Conservation (phyloP, 2,329 filamentous ascomycete species). For the Cryoendolithus antarcticus region DNA sequence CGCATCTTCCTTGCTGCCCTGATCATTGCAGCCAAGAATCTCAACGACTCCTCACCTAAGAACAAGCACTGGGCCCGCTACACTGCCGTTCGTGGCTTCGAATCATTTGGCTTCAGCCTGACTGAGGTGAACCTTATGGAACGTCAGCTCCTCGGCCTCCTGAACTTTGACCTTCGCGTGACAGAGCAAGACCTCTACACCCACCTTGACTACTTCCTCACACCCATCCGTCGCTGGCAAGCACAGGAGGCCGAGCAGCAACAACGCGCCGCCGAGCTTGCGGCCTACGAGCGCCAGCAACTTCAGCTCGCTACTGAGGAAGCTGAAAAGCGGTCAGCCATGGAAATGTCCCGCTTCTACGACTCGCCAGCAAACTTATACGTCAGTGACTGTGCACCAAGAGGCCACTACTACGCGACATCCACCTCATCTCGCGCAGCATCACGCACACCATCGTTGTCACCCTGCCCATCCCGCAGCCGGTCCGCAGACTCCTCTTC, state of each 20-base stretch:
- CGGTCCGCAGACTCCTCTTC: constrained; percentile 23
- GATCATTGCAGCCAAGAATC: constrained; percentile 84
- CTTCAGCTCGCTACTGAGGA: constrained; percentile 23
- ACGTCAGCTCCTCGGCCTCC: constrained; percentile 87
- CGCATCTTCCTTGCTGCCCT: constrained; percentile 88
- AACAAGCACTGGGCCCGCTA: constrained; percentile 99
- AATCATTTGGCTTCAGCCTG: constrained; percentile 78
- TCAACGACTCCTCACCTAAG: constrained; percentile 97
- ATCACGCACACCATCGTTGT: constrained; percentile 38
- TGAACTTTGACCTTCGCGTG: constrained; percentile 90
- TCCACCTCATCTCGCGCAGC: constrained; percentile 14
- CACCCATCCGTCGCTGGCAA: constrained; percentile 59
- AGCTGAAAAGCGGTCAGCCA: constrained; percentile 21
- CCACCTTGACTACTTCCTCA: constrained; percentile 79
- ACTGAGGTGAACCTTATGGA: constrained; percentile 99
- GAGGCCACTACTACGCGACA: constrained; percentile 15
- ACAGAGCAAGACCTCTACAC: constrained; percentile 72
- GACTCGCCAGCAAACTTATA: constrained; percentile 22
- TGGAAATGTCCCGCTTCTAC: constrained; percentile 13
- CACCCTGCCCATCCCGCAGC: constrained; percentile 30
- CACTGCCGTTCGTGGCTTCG: constrained; percentile 60
- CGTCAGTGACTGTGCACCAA: constrained; percentile 16
- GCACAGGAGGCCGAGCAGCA: constrained; percentile 42
- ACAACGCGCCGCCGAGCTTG: constrained; percentile 27
- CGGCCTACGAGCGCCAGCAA: constrained; percentile 21